Conservation (phyloP, 331 rosid species). For the Arachis monticola region DNA sequence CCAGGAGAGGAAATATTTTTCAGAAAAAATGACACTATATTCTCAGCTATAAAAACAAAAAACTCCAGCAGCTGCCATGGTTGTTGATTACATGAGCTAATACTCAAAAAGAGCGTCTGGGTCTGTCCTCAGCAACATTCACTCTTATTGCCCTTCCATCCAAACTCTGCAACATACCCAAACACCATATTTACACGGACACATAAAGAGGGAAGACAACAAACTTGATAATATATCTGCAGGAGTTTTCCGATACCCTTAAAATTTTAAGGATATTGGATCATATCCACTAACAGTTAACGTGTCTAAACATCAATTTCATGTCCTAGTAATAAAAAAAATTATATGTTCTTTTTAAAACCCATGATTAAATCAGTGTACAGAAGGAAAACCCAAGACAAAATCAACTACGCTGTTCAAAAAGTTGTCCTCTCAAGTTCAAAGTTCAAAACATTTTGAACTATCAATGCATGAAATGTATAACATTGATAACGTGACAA, state of each 20-base stretch:
- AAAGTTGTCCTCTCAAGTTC: not conserved
- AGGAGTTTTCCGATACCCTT: too few relatives aligned
- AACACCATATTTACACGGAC: conserved; percentile 10
- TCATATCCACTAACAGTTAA: too few relatives aligned
- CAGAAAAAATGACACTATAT: conserved; percentile 35
- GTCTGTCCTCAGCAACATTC: conserved; percentile 81
- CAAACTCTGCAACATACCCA: conserved; percentile 65
- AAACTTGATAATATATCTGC: too few relatives aligned
- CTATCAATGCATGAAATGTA: conserved; percentile 6
- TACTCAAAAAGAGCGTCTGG: conserved; percentile 71
- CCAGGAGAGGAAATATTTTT: conserved; percentile 9
- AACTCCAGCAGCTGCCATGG: conserved; percentile 30
- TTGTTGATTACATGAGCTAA: conserved; percentile 33
- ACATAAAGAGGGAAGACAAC: too few relatives aligned
- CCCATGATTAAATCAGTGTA: too few relatives aligned
- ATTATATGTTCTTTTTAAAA: too few relatives aligned
- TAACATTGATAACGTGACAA: not conserved
- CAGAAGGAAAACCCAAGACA: too few relatives aligned
- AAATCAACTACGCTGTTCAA: not conserved
- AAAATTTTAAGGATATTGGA: too few relatives aligned
- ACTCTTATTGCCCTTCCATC: conserved; percentile 87
- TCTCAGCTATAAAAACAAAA: conserved; percentile 37
- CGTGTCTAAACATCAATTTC: too few relatives aligned
- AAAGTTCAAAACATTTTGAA: not conserved
- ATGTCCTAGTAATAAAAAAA: too few relatives aligned